Evolutionary conservation across 805 yeast species (phyloP), one percentile per base, ranked within the genome.

Genomic region (Yamadazyma phyllophila): DNA sequence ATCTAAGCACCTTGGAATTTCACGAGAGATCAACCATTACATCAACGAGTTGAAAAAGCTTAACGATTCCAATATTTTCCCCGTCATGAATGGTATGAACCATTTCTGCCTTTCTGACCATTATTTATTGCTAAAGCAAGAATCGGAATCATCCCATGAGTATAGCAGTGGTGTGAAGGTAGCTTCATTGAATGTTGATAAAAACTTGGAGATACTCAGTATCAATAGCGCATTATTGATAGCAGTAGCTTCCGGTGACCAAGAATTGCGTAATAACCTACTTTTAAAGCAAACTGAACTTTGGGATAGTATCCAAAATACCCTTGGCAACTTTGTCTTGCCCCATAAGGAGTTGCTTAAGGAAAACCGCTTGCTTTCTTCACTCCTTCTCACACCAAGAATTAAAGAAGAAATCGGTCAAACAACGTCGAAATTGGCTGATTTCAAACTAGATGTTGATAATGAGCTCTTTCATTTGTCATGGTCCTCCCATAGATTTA

Each of bases 1-100:
- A 0, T 67, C 73, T 43, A 61, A 70, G 12, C 74, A 71, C 31
- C 56, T 80, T 32, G 90, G 91, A 0, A 56, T 82, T 2, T 65
- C 81, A 0, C 79, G 78, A 50, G 89, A 85, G 45, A 73, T 82
- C 39, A 72, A 74, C 2, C 81, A 71, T 56, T 84, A 75, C 60
- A 51, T 73, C 2, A 66, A 66, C 5, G 91, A 85, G 52, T 66
- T 78, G 31, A 60, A 63, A 5, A 67, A 64, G 30, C 56, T 79
- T 10, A 56, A 73, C 13, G 54, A 60, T 3, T 53, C 62, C 1
- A 50, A 53, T 7, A 62, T 58, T 12, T 17, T 31, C 36, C 55
- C 55, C 1, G 16, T 44, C 9, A 34, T 43, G 1, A 51, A 51
- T 37, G 51, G 42, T 14, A n/a, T 42, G 2, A 33, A 42, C 12